Percentiles rank a stretch among this genome's conserved stretches.
These are phyloP conservation scores for Meripilus lineatus DNA, from an alignment of 1,284 basidiomycete genomes.

Conservation along the genomic window DNA sequence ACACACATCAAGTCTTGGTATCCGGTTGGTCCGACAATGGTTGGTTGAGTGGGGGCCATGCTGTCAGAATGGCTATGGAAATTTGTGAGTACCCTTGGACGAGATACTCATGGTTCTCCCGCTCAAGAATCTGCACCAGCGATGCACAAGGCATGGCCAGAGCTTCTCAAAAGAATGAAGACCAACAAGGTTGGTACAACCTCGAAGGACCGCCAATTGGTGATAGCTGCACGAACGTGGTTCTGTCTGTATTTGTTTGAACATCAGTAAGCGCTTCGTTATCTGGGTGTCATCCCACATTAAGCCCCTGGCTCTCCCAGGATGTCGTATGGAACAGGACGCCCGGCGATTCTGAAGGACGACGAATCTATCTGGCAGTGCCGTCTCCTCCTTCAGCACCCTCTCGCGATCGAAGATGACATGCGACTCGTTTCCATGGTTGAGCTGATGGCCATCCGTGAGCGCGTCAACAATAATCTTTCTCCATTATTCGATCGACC, in stretches of 20 bases:
- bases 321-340: constrained; percentile 89
- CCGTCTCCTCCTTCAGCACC: constrained; percentile 79
- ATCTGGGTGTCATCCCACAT: background rate
- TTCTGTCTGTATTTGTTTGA: constrained; percentile 90
- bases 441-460: constrained; percentile 79
- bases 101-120: constrained; percentile 1
- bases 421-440: constrained; percentile 93
- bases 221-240: constrained; percentile 82
- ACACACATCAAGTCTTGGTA: constrained; percentile 53
- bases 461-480: constrained; percentile 67
- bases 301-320: too few relatives aligned
- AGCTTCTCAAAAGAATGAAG: constrained; percentile 70
- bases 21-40: constrained; percentile 91
- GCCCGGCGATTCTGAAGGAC: constrained; percentile 87
- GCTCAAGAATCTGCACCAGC: constrained; percentile 37
- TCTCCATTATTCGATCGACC: constrained; percentile 59
- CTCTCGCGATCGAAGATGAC: constrained; percentile 86
- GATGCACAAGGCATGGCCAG: constrained; percentile 87
- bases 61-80: constrained; percentile 91
- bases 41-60: constrained; percentile 89
- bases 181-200: constrained; percentile 51
- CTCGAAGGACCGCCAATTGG: constrained; percentile 71
- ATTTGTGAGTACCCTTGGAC: constrained; percentile 49
- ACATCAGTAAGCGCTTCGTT: constrained; percentile 83
- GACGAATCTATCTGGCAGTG: constrained; percentile 86